Percentiles rank a stretch among this genome's conserved stretches.
phyloP scores from a whole-genome alignment of 305 asterid genomes.

The Ajuga reptans region DNA sequence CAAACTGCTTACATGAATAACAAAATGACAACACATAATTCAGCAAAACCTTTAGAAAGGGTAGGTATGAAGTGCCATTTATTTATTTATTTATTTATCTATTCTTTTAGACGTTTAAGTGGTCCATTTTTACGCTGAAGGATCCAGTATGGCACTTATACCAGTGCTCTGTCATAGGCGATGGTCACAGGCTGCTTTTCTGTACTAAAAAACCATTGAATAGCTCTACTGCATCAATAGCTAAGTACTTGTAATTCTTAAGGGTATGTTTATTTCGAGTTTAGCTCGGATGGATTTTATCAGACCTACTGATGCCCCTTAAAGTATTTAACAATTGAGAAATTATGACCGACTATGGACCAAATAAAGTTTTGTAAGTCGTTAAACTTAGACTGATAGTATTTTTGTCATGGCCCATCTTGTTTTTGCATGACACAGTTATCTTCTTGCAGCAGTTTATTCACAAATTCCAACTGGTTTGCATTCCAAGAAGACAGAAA shows the following conservation, averaged over 20 bases:
- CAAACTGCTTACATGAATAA: background rate
- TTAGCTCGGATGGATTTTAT: too few relatives aligned
- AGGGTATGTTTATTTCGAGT: too few relatives aligned
- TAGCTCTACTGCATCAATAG: background rate
- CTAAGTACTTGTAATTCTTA: background rate
- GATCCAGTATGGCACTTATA: background rate
- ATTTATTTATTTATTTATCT: too few relatives aligned
- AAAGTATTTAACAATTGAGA: background rate
- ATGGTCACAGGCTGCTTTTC: background rate
- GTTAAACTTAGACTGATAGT: background rate
- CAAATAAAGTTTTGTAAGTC: background rate
- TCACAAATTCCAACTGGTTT: constrained; percentile 97
- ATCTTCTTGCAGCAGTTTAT: constrained; percentile 54
- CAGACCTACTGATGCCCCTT: too few relatives aligned
- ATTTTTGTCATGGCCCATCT: background rate
- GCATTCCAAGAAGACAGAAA: constrained; percentile 77
- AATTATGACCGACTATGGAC: background rate
- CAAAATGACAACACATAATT: background rate
- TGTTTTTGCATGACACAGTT: constrained; percentile 8
- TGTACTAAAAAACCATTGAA: background rate
- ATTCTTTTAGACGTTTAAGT: too few relatives aligned
- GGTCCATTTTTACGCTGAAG: background rate
- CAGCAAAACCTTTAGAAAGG: background rate
- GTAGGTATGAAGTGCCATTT: background rate
- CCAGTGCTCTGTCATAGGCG: background rate